Evolutionary conservation across 2,329 filamentous ascomycete species (phyloP).

Genomic region (Tolypocladium sp.): DNA sequence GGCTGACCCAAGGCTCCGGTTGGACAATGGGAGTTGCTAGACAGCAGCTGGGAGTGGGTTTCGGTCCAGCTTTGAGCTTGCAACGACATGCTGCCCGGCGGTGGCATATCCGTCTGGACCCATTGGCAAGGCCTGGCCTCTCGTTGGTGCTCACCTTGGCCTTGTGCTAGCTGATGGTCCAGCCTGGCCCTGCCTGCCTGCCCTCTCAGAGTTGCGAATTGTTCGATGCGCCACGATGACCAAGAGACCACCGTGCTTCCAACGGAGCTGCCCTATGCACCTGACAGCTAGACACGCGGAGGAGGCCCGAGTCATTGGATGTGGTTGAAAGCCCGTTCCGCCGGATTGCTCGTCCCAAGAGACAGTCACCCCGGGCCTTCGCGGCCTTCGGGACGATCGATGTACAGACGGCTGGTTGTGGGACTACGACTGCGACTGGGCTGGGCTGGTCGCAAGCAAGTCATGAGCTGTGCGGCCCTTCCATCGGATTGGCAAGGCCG

Average conservation of each 20-base stretch:
- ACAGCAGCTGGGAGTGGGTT: slow-evolving; percentile 5
- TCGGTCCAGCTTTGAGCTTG: slow-evolving; percentile 12
- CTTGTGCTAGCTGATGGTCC: slow-evolving; percentile 12
- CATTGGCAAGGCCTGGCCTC: slow-evolving; percentile 3
- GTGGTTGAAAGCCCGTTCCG: not conserved
- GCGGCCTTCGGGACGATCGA: slow-evolving; percentile 2
- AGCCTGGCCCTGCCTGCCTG: slow-evolving; percentile 9
- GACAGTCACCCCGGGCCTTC: not conserved
- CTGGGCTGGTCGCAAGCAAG: not conserved
- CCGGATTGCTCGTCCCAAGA: not conserved
- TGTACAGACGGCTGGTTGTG: slow-evolving; percentile 4
- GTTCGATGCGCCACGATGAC: not conserved
- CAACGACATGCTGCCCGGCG: slow-evolving; percentile 7
- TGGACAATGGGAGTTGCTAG: slow-evolving; percentile 3
- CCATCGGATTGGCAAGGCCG: not conserved
- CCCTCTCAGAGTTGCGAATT: slow-evolving; percentile 4
- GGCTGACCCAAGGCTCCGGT: slow-evolving; percentile 3
- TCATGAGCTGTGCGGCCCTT: not conserved
- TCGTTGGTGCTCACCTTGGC: slow-evolving; percentile 7
- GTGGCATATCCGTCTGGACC: not conserved
- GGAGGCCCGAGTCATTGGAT: slow-evolving; percentile 1
- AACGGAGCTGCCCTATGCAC: not conserved
- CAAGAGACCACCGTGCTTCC: not conserved
- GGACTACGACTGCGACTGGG: not conserved
- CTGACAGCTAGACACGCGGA: not conserved